A percentile compares a stretch with the other conserved stretches of the same genome.
phyloP scores from a whole-genome alignment of 139 green algal species.

The Protoeuglena noctilucae region DNA sequence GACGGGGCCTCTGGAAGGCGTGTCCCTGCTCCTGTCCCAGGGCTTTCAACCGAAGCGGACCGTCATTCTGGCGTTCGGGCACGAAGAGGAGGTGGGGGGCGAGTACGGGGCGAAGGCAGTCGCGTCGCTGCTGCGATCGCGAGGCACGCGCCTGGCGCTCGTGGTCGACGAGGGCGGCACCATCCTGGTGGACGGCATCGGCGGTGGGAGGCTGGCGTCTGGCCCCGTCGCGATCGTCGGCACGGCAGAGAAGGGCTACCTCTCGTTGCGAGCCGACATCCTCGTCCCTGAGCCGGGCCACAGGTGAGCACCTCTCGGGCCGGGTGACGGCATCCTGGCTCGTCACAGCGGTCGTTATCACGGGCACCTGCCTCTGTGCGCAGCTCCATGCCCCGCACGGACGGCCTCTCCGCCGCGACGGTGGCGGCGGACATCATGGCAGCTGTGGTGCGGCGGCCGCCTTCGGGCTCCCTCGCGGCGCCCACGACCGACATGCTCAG shows the following conservation, averaged over 20 bases:
- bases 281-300: not conserved
- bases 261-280: not conserved
- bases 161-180: slow-evolving; percentile 55
- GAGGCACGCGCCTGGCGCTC: slow-evolving; percentile 22
- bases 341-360: not conserved
- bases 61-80: slow-evolving; percentile 47
- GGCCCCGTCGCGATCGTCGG: slow-evolving; percentile 38
- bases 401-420: not conserved
- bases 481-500: not conserved
- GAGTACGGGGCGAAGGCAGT: slow-evolving; percentile 24
- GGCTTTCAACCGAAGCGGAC: slow-evolving; percentile 26
- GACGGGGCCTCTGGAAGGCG: slow-evolving; percentile 42
- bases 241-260: slow-evolving; percentile 36
- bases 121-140: slow-evolving; percentile 16
- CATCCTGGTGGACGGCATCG: slow-evolving; percentile 9
- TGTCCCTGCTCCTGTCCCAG: slow-evolving; percentile 24
- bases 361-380: slow-evolving; percentile 2
- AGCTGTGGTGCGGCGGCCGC: not conserved
- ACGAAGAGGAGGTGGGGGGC: slow-evolving; percentile 62
- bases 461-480: not conserved
- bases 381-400: slow-evolving; percentile 8
- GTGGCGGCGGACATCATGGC: not conserved
- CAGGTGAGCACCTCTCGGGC: not conserved
- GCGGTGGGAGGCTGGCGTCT: slow-evolving; percentile 1
- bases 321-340: not conserved